A percentile compares a stretch with the other conserved stretches of the same genome.
phyloP scores from a whole-genome alignment of 345 rosid genomes.

The Ceriops decandra region DNA sequence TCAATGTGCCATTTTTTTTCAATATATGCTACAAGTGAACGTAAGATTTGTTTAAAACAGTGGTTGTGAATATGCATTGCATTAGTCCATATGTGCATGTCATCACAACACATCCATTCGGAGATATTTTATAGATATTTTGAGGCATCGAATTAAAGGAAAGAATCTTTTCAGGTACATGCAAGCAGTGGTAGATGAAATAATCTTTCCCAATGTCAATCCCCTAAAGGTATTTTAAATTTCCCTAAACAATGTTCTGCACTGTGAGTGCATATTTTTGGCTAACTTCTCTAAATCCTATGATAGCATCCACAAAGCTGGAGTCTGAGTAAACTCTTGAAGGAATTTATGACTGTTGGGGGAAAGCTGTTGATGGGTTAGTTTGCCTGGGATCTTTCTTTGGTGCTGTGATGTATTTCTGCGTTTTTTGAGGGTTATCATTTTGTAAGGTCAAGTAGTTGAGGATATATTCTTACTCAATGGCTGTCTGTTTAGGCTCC shows the following conservation, averaged over 20 bases:
- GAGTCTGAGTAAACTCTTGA: constrained; percentile 66
- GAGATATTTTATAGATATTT: background rate
- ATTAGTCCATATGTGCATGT: constrained; percentile 7
- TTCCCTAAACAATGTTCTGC: constrained; percentile 12
- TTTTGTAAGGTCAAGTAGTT: constrained; percentile 2
- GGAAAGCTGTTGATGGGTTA: constrained; percentile 69
- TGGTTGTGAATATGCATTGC: background rate
- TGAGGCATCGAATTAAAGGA: constrained; percentile 6
- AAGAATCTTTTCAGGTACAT: constrained; percentile 56
- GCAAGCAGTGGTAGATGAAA: constrained; percentile 95
- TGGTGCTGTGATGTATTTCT: constrained; percentile 9
- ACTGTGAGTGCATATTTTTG: constrained; percentile 14
- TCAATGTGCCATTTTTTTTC: no score
- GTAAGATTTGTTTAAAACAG: no score
- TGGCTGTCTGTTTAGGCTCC: constrained; percentile 42
- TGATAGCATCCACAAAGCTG: constrained; percentile 76
- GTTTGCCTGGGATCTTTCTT: constrained; percentile 17
- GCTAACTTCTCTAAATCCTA: constrained; percentile 24
- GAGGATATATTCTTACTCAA: constrained; percentile 9
- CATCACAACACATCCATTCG: background rate
- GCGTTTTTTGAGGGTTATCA: background rate
- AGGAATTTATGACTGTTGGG: constrained; percentile 52
- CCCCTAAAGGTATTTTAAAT: constrained; percentile 50
- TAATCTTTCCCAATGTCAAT: constrained; percentile 59
- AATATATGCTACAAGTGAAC: no score